Evolutionary conservation across 495 filamentous ascomycete species (phyloP).

Genomic region (Aspergillus olivimuriae): DNA sequence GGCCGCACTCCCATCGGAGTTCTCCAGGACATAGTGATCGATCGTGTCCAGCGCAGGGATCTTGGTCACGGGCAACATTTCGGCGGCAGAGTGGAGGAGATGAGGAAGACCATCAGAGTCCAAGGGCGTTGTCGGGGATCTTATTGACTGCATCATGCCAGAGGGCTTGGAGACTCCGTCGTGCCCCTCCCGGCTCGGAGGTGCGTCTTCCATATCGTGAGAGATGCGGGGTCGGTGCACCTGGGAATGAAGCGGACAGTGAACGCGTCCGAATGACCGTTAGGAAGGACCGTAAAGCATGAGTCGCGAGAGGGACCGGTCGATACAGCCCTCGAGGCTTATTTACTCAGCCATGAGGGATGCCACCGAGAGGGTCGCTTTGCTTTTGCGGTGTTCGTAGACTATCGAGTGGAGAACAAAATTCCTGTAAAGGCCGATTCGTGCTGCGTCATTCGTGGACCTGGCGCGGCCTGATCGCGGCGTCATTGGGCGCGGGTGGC

Average conservation of each 20-base stretch:
- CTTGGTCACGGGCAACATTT: slow-evolving; percentile 15
- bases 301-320: too few relatives aligned
- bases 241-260: slow-evolving; percentile 12
- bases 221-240: slow-evolving; percentile 12
- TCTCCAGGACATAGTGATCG: slow-evolving; percentile 16
- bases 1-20: background rate
- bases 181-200: slow-evolving; percentile 9
- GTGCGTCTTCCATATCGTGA: slow-evolving; percentile 10
- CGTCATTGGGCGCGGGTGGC: slow-evolving; percentile 9
- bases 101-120: too few relatives aligned
- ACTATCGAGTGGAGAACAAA: background rate
- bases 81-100: background rate
- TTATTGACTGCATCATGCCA: too few relatives aligned
- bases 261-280: too few relatives aligned
- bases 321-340: too few relatives aligned
- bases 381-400: too few relatives aligned
- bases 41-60: slow-evolving; percentile 20
- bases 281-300: too few relatives aligned
- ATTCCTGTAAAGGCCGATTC: slow-evolving; percentile 7
- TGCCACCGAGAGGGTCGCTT: too few relatives aligned
- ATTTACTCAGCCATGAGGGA: too few relatives aligned
- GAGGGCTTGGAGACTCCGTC: background rate
- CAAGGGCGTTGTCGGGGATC: too few relatives aligned
- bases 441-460: slow-evolving; percentile 14
- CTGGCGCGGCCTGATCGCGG: slow-evolving; percentile 2